Evolutionary conservation across 83 land plant genomes (phyloP), one percentile per base, ranked within the genome.

Genomic region (Larix sibirica): DNA sequence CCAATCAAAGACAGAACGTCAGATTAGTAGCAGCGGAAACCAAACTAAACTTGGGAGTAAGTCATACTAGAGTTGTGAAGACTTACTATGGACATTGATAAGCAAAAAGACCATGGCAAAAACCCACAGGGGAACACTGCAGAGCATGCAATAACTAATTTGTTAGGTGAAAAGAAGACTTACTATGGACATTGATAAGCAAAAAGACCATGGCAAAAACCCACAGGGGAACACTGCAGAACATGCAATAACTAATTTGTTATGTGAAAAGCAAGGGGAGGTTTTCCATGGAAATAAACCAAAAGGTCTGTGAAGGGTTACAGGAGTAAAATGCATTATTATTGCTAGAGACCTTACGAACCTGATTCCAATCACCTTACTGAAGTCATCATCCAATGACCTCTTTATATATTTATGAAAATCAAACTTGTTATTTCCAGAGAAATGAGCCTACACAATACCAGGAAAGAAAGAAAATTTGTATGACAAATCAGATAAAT

Each of bases 311-410:
- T 6, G 7, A 44, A 44, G 50, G 9, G 50, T 6, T 44, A 8
- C 50, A 44, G 50, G 50, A 6, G 8, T 6, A 44, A 44, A 44
- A 6, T 44, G 9, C 50, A 44, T 44, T 44, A 44, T 44, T 44
- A 44, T 44, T 6, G 50, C 50, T 6, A 44, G 7, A 44, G 9
- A 44, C 50, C 50, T 44, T 44, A 6, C 50, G 50, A 44, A 44
- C 50, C 50, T 44, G 50, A 44, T 44, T 44, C 50, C 50, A 44
- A 44, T 44, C 50, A 44, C 50, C 50, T 8, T 44, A 0, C 87
- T 92, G 86, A 90, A 94, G 79, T 94, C 94, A 83, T 94, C 94
- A 66, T 94, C 90, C 85, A 94, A 63, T 26, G 89, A 87, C 36
- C 96, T 89, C 56, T 84, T 86, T 21, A 94, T 89, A 83, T 94